Evolutionary conservation across 2,329 filamentous ascomycete species (phyloP), one percentile per base, ranked within the genome.

Genomic region (Xylaria sp.): DNA sequence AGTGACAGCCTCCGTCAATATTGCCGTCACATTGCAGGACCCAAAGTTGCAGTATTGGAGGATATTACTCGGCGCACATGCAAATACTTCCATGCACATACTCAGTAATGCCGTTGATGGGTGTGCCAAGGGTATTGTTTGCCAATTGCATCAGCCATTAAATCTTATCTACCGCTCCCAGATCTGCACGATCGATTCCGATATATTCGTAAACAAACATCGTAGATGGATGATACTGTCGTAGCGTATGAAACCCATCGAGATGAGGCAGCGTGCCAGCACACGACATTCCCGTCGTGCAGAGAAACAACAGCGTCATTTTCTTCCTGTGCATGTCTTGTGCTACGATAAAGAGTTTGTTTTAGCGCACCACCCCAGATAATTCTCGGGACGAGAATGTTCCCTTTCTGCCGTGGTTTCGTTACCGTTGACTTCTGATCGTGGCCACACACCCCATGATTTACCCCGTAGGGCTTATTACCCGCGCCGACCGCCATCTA

Each of bases 241-340:
- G 67, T 63, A 47, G 45, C 50, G 45, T 60, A 31, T 20, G 55
- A 42, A 47, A 56, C 53, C 58, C 27, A 17, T 44, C 47, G 44
- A 56, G 60, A 68, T 59, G 51, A 59, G 42, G 57, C 45, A 54
- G 60, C 50, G 54, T 64, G 61, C 60, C 51, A 53, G 25, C 47
- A 55, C 49, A 65, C 61, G 38, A 27, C 57, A 56, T 33, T 61
- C 54, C 65, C 65, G 65, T 65, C 49, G 53, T 63, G 59, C 61
- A 66, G 65, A 54, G 61, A 61, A 66, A 45, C 50, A 69, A 50
- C 59, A 49, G 61, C 50, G 57, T 64, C 61, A 70, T 68, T 70
- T 65, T 68, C 57, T 70, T 63, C 54, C 65, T 55, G 67, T 69
- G 67, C 66, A 60, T 70, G 57, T 61, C 53, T 55, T 60, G 62